phyloP scores from a whole-genome alignment of 1,139 yeast genomes.

The Pichia sp. region DNA sequence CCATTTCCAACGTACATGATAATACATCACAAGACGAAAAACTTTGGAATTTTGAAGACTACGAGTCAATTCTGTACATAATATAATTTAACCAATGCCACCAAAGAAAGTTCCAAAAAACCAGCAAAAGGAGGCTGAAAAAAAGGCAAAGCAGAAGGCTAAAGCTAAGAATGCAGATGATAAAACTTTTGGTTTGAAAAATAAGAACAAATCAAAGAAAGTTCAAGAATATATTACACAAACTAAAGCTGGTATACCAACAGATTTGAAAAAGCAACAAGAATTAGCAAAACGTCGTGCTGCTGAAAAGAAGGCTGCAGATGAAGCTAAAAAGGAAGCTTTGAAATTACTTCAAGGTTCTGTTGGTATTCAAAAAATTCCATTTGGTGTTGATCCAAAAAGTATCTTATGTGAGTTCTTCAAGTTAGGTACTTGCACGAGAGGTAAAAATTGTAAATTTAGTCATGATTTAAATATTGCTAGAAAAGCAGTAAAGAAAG shows the following conservation, averaged over 20 bases:
- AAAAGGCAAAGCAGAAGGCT: constrained; percentile 49
- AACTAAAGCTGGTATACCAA: constrained; percentile 59
- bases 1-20: too few species aligned
- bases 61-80: too few species aligned
- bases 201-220: constrained; percentile 86
- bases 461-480: constrained; percentile 85
- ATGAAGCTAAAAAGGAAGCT: constrained; percentile 82
- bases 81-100: constrained; percentile 39
- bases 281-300: constrained; percentile 68
- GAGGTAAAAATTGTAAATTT: constrained; percentile 88
- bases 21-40: too few species aligned
- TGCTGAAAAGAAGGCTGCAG: constrained; percentile 89
- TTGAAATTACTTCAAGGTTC: constrained; percentile 64
- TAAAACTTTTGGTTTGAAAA: constrained; percentile 90
- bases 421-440: constrained; percentile 83
- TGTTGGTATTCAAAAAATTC: constrained; percentile 75
- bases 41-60: too few species aligned
- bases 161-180: constrained; percentile 73
- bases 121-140: constrained; percentile 49
- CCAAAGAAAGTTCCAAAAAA: constrained; percentile 60
- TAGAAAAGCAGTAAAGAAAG: constrained; percentile 84
- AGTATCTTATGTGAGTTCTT: constrained; percentile 85
- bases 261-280: constrained; percentile 61
- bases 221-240: constrained; percentile 84
- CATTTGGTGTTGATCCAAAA: constrained; percentile 97